Percentiles rank a stretch among this genome's conserved stretches.
Conservation (phyloP, 2,329 filamentous ascomycete genomes). For the Coleophoma crateriformis region DNA sequence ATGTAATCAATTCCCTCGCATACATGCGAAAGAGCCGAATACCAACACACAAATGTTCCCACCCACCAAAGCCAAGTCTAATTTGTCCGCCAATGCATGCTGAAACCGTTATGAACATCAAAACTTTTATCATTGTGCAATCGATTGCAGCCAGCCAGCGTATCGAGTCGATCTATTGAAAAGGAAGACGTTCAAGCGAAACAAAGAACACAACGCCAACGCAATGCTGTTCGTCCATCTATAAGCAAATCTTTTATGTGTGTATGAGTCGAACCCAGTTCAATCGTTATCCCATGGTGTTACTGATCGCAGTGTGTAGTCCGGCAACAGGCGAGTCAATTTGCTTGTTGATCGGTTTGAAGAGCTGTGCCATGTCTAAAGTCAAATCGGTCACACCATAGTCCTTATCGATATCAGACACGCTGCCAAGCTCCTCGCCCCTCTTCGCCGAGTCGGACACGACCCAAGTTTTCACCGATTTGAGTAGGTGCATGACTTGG, state of each 20-base stretch:
- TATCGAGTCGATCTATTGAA: background rate
- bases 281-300: background rate
- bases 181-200: background rate
- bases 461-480: constrained; percentile 55
- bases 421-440: constrained; percentile 62
- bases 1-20: too few species aligned
- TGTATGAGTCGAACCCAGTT: background rate
- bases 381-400: constrained; percentile 60
- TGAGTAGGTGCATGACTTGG: constrained; percentile 55
- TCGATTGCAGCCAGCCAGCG: background rate
- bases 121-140: background rate
- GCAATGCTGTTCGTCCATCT: background rate
- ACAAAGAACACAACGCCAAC: background rate
- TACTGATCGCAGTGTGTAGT: background rate
- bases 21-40: too few species aligned
- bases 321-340: constrained; percentile 27
- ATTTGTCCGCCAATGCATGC: too few species aligned
- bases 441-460: constrained; percentile 57
- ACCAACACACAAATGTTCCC: too few species aligned
- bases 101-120: too few species aligned
- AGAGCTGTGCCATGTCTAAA: constrained; percentile 66
- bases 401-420: constrained; percentile 62
- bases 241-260: background rate
- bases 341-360: constrained; percentile 50
- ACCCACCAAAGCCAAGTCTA: too few species aligned